Base-by-base conservation (phyloP, 2,329 filamentous ascomycete species). In the Trichoderma afroharzianum region DNA sequence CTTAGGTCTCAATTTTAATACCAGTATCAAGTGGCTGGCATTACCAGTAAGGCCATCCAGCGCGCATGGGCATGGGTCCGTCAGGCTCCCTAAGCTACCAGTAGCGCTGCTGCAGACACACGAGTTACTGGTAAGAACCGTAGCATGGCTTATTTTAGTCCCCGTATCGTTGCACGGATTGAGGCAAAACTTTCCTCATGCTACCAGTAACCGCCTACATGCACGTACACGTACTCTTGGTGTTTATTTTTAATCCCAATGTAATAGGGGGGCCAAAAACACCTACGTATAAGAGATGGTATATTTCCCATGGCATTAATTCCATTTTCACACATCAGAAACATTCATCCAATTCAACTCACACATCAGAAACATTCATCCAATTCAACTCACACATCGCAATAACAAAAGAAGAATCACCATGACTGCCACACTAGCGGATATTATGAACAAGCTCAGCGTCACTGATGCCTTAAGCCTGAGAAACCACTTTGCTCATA, bases 391-490 rank as follows among this genome's bases (percentile, higher is more conserved):
- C 11, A 53, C 14, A 53, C 24, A 18, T 33, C 7, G 30, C n/a
- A 59, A 21, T 15, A n/a, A 12, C 8, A 39, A 26, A 63, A 21
- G 26, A 26, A 28, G 8, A 28, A 43, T 63, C 8, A 47, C 24
- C 8, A 63, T 63, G 14, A 28, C 24, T 6, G 15, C 59, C 5
- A 14, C 21, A 50, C 21, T 28, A 26, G 3, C 15, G 14, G 59
- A 70, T 36, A 67, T 74, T 14, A 72, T 74, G 32, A 70, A 68
- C 21, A 74, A 74, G n/a, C 72, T 74, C 8, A 63, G 53, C 36
- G 26, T 74, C 15, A 55, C 53, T 18, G 55, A 74, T 70, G 61
- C 68, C 26, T 36, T 63, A 5, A 53, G 28, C 18, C 18, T 74
- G 9, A 66, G 28, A 36, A 59, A 70, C 9, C 43, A 21, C 18